Evolutionary conservation across 2,329 filamentous ascomycete genomes (phyloP).

Genomic region (Simplicillium sp.): DNA sequence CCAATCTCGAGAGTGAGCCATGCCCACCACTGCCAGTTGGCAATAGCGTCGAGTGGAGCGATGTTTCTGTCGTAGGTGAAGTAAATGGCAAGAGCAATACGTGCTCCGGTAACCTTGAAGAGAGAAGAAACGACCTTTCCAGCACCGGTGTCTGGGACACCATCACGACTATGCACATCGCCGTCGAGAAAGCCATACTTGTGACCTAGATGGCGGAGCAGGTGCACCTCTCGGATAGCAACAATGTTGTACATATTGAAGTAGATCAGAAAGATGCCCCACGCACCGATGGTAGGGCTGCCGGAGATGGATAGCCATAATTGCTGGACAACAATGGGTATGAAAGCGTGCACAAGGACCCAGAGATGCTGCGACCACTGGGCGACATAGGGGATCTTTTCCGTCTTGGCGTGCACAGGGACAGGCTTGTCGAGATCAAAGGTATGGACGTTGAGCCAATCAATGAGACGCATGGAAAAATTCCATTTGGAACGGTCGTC

Average conservation of each 20-base stretch:
- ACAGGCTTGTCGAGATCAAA: slow-evolving; percentile 16
- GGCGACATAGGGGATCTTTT: slow-evolving; percentile 24
- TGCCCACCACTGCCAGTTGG: slow-evolving; percentile 10
- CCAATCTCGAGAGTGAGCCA: slow-evolving; percentile 24
- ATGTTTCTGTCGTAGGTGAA: slow-evolving; percentile 16
- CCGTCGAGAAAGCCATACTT: slow-evolving; percentile 27
- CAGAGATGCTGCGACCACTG: slow-evolving; percentile 22
- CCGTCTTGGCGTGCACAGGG: slow-evolving; percentile 24
- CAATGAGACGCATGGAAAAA: slow-evolving; percentile 16
- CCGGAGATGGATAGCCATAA: slow-evolving; percentile 17
- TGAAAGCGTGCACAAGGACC: slow-evolving; percentile 22
- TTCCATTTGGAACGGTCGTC: slow-evolving; percentile 16
- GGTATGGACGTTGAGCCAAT: slow-evolving; percentile 15
- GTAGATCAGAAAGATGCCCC: slow-evolving; percentile 23
- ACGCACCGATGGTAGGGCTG: slow-evolving; percentile 13
- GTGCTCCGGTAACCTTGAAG: slow-evolving; percentile 17
- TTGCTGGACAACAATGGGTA: slow-evolving; percentile 24
- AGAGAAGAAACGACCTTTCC: slow-evolving; percentile 18
- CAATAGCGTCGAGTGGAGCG: slow-evolving; percentile 13
- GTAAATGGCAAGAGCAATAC: slow-evolving; percentile 19
- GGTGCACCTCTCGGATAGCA: slow-evolving; percentile 23
- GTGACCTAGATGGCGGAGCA: slow-evolving; percentile 24
- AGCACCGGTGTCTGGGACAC: slow-evolving; percentile 25
- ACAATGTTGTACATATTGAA: slow-evolving; percentile 22
- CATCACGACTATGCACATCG: slow-evolving; percentile 27